These are phyloP conservation scores for Penicillium lividum DNA, from an alignment of 495 filamentous ascomycete genomes.

Conservation along the genomic window DNA sequence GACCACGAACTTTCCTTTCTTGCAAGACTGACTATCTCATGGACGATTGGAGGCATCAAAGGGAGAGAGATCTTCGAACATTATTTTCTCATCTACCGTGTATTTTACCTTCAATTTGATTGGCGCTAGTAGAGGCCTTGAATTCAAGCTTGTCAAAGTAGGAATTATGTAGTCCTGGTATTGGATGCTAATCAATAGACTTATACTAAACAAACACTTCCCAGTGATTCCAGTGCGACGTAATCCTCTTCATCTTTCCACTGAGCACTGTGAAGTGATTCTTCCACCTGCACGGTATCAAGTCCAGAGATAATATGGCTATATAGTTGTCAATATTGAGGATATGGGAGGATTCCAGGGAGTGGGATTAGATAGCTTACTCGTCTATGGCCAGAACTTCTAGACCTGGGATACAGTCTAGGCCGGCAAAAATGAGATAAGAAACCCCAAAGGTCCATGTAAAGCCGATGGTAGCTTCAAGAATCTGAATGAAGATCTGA, in stretches of 20 bases:
- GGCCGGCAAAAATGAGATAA: conserved; percentile 30
- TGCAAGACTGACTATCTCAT: no score
- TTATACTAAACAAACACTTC: neutral
- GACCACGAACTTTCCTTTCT: no score
- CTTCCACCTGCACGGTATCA: conserved; percentile 43
- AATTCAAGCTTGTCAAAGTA: no score
- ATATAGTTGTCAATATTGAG: neutral
- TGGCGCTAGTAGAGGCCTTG: no score
- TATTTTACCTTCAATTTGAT: no score
- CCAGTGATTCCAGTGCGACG: neutral
- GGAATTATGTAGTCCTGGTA: no score
- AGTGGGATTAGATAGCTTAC: conserved; percentile 18
- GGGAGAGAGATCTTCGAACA: no score
- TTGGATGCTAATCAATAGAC: no score
- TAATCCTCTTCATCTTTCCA: conserved; percentile 47
- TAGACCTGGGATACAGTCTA: conserved; percentile 37
- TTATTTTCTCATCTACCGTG: no score
- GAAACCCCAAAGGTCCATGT: conserved; percentile 37
- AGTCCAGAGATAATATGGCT: neutral
- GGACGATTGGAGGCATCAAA: no score
- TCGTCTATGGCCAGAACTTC: conserved; percentile 35
- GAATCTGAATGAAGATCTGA: conserved; percentile 55
- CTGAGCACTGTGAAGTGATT: conserved; percentile 41
- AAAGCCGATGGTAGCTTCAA: conserved; percentile 44
- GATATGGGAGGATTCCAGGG: no score